phyloP scores from a whole-genome alignment of 441 rosid species.

The Eruca vesicaria region DNA sequence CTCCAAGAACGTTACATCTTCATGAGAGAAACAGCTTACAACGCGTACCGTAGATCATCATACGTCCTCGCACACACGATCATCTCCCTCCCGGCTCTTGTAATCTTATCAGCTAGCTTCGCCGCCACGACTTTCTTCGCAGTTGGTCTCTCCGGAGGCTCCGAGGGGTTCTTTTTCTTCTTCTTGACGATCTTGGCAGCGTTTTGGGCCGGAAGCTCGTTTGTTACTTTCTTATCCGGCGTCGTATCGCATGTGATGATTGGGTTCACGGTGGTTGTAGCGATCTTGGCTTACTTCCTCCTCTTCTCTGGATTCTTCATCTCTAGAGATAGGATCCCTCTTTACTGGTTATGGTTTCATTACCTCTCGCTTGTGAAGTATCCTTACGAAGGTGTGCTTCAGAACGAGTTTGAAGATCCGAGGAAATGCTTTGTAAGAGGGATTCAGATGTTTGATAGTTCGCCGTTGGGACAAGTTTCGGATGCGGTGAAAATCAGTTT shows the following conservation, averaged over 20 bases:
- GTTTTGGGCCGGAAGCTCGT: slow-evolving; percentile 82
- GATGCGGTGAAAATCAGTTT: slow-evolving; percentile 45
- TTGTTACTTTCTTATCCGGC: slow-evolving; percentile 81
- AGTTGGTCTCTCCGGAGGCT: slow-evolving; percentile 70
- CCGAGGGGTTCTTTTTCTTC: slow-evolving; percentile 61
- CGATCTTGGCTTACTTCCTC: slow-evolving; percentile 77
- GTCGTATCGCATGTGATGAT: slow-evolving; percentile 80
- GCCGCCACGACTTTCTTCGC: slow-evolving; percentile 69
- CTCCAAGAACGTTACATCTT: slow-evolving; percentile 86
- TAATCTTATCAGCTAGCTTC: slow-evolving; percentile 59
- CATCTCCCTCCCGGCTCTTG: slow-evolving; percentile 60
- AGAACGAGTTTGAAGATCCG: slow-evolving; percentile 67
- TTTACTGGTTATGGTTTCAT: slow-evolving; percentile 90
- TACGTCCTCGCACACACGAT: slow-evolving; percentile 79
- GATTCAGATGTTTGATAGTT: slow-evolving; percentile 69
- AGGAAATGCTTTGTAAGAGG: slow-evolving; percentile 66
- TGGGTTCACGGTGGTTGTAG: slow-evolving; percentile 77
- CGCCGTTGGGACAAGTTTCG: slow-evolving; percentile 59
- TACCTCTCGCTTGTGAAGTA: slow-evolving; percentile 83
- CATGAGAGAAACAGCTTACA: slow-evolving; percentile 96
- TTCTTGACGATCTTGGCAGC: slow-evolving; percentile 63
- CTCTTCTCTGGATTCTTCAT: slow-evolving; percentile 93
- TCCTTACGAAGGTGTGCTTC: slow-evolving; percentile 74
- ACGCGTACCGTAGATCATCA: slow-evolving; percentile 78
- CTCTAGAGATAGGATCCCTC: slow-evolving; percentile 67